Evolutionary conservation across 2,329 filamentous ascomycete genomes (phyloP).

Genomic region (Pestalotiopsis sp.): DNA sequence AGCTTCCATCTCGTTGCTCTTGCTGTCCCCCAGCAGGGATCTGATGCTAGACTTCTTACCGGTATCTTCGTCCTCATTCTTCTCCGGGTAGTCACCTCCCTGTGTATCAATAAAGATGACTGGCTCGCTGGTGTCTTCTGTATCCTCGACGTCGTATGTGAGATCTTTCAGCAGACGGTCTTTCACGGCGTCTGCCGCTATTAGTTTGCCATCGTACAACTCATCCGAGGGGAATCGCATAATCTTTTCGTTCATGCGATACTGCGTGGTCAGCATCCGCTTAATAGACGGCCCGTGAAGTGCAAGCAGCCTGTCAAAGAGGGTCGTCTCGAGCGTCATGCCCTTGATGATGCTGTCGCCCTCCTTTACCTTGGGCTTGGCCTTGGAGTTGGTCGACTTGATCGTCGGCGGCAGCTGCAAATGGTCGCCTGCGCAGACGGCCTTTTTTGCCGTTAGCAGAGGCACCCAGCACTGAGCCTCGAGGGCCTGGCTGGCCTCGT

Average conservation of each 20-base stretch:
- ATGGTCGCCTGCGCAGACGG: constrained; percentile 91
- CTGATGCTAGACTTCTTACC: constrained; percentile 47
- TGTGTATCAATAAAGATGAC: constrained; percentile 96
- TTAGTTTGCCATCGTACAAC: constrained; percentile 79
- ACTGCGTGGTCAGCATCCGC: constrained; percentile 93
- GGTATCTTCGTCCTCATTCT: constrained; percentile 71
- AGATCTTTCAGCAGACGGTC: constrained; percentile 75
- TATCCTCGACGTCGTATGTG: constrained; percentile 75
- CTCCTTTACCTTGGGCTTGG: constrained; percentile 37
- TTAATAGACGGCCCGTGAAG: constrained; percentile 86
- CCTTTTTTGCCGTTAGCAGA: constrained; percentile 77
- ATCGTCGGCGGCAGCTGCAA: constrained; percentile 93
- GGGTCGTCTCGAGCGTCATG: constrained; percentile 78
- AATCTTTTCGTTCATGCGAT: constrained; percentile 95
- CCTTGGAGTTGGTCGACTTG: constrained; percentile 70
- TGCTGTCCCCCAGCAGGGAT: constrained; percentile 55
- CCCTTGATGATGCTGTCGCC: constrained; percentile 45
- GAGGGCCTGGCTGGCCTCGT: constrained; percentile 93
- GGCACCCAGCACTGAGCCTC: constrained; percentile 98
- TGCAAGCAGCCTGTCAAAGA: constrained; percentile 86
- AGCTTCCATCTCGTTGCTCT: constrained; percentile 82
- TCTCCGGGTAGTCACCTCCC: constrained; percentile 88
- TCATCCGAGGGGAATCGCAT: constrained; percentile 93
- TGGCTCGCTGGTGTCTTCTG: constrained; percentile 85
- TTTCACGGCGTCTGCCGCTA: constrained; percentile 81